A percentile compares a stretch with the other conserved stretches of the same genome.
These are phyloP conservation scores for Asterella californica DNA, from an alignment of 225 moss, liverwort and hornwort genomes.

Conservation along the genomic window DNA sequence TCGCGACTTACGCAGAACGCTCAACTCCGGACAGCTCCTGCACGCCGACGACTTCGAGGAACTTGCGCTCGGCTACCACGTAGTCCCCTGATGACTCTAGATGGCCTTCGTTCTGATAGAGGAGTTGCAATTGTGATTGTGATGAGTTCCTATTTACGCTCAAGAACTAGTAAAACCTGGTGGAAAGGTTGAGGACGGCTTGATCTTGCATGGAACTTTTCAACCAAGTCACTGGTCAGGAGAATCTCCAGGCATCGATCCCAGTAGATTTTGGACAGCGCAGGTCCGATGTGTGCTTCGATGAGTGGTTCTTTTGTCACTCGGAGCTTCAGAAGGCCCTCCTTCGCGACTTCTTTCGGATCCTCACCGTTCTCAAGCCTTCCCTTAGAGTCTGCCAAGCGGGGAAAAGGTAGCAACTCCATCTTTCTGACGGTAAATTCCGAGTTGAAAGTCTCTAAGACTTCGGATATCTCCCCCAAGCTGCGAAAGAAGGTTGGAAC, in stretches of 20 bases:
- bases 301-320: constrained; percentile 7
- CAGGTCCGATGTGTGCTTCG: constrained; percentile 3
- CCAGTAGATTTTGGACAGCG: background rate
- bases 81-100: no score
- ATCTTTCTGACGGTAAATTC: background rate
- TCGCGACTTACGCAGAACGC: no score
- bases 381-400: background rate
- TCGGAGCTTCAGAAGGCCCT: background rate
- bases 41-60: no score
- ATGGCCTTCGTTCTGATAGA: no score
- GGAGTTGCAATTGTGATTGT: no score
- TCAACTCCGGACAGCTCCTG: no score
- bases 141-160: background rate
- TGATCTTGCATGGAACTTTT: background rate
- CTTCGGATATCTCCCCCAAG: constrained; percentile 4
- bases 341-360: background rate
- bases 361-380: background rate
- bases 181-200: background rate
- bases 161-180: constrained; percentile 1
- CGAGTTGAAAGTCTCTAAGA: background rate
- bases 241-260: background rate
- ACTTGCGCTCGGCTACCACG: no score
- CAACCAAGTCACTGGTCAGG: background rate
- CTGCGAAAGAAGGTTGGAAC: background rate
- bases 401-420: background rate